phyloP scores from a whole-genome alignment of 345 rosid species.

The Gossypioides kirkii region DNA sequence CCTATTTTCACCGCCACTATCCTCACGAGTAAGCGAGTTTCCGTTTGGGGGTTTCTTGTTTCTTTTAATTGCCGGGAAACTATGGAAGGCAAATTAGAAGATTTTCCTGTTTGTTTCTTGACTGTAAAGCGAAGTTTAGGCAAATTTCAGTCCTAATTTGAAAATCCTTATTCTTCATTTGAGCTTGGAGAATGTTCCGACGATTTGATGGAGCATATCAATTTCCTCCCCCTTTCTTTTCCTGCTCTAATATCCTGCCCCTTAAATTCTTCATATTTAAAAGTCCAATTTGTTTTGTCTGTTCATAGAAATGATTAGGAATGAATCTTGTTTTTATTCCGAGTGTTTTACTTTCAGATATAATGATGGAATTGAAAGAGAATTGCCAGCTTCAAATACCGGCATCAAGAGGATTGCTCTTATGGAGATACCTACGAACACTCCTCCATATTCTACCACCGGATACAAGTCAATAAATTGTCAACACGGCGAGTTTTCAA shows the following conservation, averaged over 20 bases:
- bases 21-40: slow-evolving; percentile 32
- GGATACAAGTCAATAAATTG: slow-evolving; percentile 9
- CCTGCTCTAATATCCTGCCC: not conserved
- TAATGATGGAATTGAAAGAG: slow-evolving; percentile 24
- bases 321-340: not conserved
- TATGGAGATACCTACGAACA: slow-evolving; percentile 39
- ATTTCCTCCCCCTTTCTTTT: not conserved
- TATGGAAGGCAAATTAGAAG: not conserved
- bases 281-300: not conserved
- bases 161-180: not conserved
- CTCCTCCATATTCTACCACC: slow-evolving; percentile 18
- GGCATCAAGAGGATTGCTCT: slow-evolving; percentile 52
- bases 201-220: not conserved
- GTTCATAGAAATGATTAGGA: not conserved
- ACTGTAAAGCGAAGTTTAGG: not conserved
- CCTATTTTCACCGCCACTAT: slow-evolving; percentile 12
- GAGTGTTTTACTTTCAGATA: slow-evolving; percentile 19
- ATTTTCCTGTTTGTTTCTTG: not conserved
- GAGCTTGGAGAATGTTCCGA: not conserved
- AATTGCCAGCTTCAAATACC: slow-evolving; percentile 15
- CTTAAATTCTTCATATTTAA: not conserved
- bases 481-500: slow-evolving; percentile 11
- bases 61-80: not conserved
- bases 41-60: not conserved
- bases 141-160: not conserved